Conservation (phyloP, 257 asterid genomes). For the Mentha longifolia region DNA sequence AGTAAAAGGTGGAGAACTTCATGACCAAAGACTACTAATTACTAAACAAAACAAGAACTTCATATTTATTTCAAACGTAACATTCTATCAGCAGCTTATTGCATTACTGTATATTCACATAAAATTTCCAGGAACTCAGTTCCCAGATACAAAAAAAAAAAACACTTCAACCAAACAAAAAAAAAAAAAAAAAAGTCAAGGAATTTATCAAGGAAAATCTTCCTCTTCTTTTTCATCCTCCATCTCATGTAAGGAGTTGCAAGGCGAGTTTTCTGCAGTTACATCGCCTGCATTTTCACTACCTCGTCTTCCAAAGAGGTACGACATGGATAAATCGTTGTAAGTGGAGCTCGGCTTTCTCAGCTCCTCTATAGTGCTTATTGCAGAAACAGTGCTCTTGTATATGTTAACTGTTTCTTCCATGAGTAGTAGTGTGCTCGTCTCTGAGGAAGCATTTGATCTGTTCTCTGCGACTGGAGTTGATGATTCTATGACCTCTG, state of each 20-base stretch:
- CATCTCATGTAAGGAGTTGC: constrained; percentile 40
- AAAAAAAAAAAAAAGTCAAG: background rate
- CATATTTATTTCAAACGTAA: constrained; percentile 14
- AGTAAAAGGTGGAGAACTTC: no score
- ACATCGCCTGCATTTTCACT: constrained; percentile 53
- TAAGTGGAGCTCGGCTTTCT: constrained; percentile 70
- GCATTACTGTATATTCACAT: constrained; percentile 4
- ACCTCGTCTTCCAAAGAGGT: constrained; percentile 60
- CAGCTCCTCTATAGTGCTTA: constrained; percentile 70
- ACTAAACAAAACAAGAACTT: background rate
- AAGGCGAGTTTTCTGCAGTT: constrained; percentile 65
- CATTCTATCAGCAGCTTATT: constrained; percentile 29
- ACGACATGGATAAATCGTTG: constrained; percentile 73
- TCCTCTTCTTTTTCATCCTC: constrained; percentile 45
- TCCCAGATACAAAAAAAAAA: constrained; percentile 14
- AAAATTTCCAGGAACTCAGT: constrained; percentile 1
- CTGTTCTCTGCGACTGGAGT: constrained; percentile 17
- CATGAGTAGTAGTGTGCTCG: constrained; percentile 40
- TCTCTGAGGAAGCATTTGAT: constrained; percentile 34
- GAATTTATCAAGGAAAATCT: constrained; percentile 39
- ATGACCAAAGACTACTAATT: no score
- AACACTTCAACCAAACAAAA: constrained; percentile 3
- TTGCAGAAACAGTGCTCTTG: constrained; percentile 76
- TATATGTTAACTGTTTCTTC: constrained; percentile 67
- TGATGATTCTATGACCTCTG: constrained; percentile 72